A percentile compares a stretch with the other conserved stretches of the same genome.
Evolutionary conservation across 2,329 filamentous ascomycete species (phyloP).

Genomic region (Sclerotinia nivalis): DNA sequence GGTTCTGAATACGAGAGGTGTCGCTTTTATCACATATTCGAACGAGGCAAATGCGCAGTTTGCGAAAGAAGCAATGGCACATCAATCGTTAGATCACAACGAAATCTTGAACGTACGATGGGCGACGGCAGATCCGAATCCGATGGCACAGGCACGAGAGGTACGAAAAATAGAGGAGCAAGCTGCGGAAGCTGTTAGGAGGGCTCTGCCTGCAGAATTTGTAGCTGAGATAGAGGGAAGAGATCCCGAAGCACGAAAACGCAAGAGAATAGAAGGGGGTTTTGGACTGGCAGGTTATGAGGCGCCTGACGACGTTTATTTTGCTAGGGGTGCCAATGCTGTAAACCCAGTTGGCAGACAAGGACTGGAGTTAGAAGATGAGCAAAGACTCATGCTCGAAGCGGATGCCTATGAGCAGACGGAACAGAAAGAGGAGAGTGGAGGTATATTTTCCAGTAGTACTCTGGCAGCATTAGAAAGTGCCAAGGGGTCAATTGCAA

Average conservation of each 20-base stretch:
- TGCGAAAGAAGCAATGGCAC: slow-evolving; percentile 93
- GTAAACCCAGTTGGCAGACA: slow-evolving; percentile 60
- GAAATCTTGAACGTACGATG: slow-evolving; percentile 95
- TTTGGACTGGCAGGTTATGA: slow-evolving; percentile 80
- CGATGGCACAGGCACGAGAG: slow-evolving; percentile 89
- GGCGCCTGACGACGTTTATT: slow-evolving; percentile 91
- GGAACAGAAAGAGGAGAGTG: slow-evolving; percentile 43
- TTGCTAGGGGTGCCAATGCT: slow-evolving; percentile 72
- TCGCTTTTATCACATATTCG: slow-evolving; percentile 91
- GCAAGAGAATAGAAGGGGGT: slow-evolving; percentile 83
- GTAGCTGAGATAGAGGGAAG: slow-evolving; percentile 92
- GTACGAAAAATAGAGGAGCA: slow-evolving; percentile 89
- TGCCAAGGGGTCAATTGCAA: slow-evolving; percentile 53
- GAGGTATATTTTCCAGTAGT: slow-evolving; percentile 77
- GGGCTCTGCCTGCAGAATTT: slow-evolving; percentile 84
- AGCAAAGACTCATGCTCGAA: slow-evolving; percentile 58
- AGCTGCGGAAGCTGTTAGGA: slow-evolving; percentile 87
- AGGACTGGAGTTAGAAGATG: slow-evolving; percentile 64
- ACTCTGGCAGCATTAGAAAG: slow-evolving; percentile 77
- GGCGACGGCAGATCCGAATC: slow-evolving; percentile 96
- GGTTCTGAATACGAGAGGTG: slow-evolving; percentile 84
- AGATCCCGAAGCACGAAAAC: slow-evolving; percentile 82
- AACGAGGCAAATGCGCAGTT: slow-evolving; percentile 91
- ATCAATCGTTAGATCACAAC: slow-evolving; percentile 86
- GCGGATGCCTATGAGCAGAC: slow-evolving; percentile 47